Base-by-base conservation (phyloP, 805 yeast species). In the Suhomyces sp. region DNA sequence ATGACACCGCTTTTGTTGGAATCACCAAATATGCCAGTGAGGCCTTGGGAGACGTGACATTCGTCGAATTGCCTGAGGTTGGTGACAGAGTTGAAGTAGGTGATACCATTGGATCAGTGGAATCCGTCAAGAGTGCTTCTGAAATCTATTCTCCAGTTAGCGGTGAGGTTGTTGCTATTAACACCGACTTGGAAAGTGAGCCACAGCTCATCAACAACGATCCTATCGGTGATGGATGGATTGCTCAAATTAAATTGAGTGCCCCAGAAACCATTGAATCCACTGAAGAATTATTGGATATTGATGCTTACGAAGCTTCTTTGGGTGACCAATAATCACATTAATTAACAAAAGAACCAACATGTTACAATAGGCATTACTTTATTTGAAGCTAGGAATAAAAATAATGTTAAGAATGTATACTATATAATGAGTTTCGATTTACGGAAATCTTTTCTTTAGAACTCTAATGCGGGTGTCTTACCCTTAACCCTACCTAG, bases 41-140 rank as follows among this genome's bases (percentile, higher is more conserved):
- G 54, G 95, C 98, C 6, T 76, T 93, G 42, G 98, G 98, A 28
- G 98, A 93, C 64, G 95, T 95, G 38, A 95, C 98, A 4, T 93
- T 74, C 58, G 83, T 90, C 40, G 98, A 93, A 65, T 72, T 91
- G 49, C 95, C 95, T 30, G 90, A 82, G 48, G 76, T 74, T 25
- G 85, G 81, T 25, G 74, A 72, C 25, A 67, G 55, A 19, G 70
- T 82, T 38, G 79, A 70, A 38, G 72, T 73, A 31, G 95, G 95
- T 33, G 97, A 88, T 44, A 70, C 91, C 10, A 70, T 93, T 56
- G 97, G 97, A 5, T 84, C 95, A 20, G 95, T 93, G 25, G 98
- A 93, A 65, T 77, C 88, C 27, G 98, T 93, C 53, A 93, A 93
- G 67, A 78, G 90, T 30, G 97, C 98, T 18, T 77, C 87, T 46